Percentiles rank a stretch among this genome's conserved stretches.
Evolutionary conservation across 805 yeast species (phyloP).

Genomic region (Wickerhamiella siamensis): DNA sequence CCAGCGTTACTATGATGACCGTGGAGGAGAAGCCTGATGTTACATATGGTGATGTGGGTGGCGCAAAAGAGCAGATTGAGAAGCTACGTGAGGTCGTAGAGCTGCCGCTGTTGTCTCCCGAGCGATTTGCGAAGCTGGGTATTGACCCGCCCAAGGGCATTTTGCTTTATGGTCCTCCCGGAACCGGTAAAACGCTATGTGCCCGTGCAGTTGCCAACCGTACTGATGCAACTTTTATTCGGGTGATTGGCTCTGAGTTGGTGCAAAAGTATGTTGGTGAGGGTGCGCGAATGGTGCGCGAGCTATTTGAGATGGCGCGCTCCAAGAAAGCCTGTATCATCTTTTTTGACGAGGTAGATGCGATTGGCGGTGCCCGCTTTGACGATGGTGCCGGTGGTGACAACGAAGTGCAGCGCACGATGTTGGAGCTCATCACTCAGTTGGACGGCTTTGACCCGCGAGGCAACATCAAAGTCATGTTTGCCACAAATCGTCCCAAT

Average conservation of each 20-base stretch:
- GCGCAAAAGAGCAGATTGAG: conserved; percentile 96
- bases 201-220: conserved; percentile 99
- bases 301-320: conserved; percentile 96
- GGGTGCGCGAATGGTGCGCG: conserved; percentile 99
- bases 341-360: conserved; percentile 96
- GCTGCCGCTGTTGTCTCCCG: conserved; percentile 85
- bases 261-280: conserved; percentile 99
- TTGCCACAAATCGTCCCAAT: conserved; percentile 97
- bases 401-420: conserved; percentile 96
- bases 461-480: conserved; percentile 98
- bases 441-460: conserved; percentile 97
- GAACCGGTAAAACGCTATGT: conserved; percentile 95
- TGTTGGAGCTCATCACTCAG: conserved; percentile 96
- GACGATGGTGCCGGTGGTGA: conserved; percentile 99
- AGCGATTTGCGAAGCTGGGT: conserved; percentile 89
- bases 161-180: conserved; percentile 93
- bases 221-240: conserved; percentile 95
- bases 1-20: conserved; percentile 98
- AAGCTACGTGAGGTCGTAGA: conserved; percentile 93
- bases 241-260: conserved; percentile 96
- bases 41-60: conserved; percentile 96
- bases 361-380: conserved; percentile 98
- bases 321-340: conserved; percentile 96
- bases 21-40: conserved; percentile 99
- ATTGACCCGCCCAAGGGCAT: conserved; percentile 99